Percentiles rank a stretch among this genome's conserved stretches.
Conservation (phyloP, 768 basidiomycete genomes). For the Podaxis sp. region DNA sequence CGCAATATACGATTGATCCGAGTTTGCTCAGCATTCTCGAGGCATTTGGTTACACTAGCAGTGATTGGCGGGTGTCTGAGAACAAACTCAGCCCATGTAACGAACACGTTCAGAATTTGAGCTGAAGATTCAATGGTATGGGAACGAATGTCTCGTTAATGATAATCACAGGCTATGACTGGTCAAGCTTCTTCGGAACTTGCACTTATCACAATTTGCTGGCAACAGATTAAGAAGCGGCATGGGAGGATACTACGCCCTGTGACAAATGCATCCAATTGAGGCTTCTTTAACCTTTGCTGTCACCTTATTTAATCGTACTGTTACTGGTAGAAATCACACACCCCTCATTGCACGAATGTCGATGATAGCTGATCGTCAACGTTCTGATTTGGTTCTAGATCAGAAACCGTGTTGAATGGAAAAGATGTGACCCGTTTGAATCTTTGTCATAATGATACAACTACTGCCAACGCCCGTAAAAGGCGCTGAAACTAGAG, state of each 20-base stretch:
- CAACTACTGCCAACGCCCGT: not conserved
- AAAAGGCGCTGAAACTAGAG: not conserved
- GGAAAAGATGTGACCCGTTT: not conserved
- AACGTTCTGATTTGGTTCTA: slow-evolving; percentile 6
- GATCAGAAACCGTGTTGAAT: slow-evolving; percentile 9
- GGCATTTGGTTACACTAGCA: not conserved
- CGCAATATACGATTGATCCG: not conserved
- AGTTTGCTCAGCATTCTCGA: not conserved
- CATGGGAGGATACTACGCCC: not conserved
- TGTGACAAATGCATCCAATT: not conserved
- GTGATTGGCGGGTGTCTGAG: not conserved
- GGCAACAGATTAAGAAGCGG: not conserved
- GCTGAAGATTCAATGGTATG: not conserved
- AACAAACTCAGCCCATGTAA: not conserved
- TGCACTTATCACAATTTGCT: not conserved
- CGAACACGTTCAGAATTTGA: not conserved
- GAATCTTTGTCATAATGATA: not conserved
- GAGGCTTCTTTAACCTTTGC: slow-evolving; percentile 1
- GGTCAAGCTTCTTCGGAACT: not conserved
- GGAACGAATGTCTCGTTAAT: not conserved
- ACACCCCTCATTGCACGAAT: not conserved
- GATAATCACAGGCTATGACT: not conserved
- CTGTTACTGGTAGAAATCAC: not conserved
- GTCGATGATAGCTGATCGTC: slow-evolving; percentile 6
- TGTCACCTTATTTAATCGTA: slow-evolving; percentile 2